Evolutionary conservation across 2,329 filamentous ascomycete species (phyloP), one percentile per base, ranked within the genome.

Genomic region (Trichoderma afroharzianum): DNA sequence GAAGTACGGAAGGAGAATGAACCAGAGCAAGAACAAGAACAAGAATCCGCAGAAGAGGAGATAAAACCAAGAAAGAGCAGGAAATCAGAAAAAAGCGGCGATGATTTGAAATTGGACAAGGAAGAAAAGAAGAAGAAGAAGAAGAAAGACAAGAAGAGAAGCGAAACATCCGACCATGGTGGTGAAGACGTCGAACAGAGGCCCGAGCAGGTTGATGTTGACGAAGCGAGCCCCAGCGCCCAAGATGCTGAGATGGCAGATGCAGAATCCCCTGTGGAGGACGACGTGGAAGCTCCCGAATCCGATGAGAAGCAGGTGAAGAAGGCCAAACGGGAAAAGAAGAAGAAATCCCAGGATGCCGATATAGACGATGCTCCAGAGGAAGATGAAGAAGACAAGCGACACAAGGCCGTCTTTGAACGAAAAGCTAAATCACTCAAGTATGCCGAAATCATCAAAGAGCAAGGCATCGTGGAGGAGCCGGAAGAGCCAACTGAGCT

Each of bases 381-480:
- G 1, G 76, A 78, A 14, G 74, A 77, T 6, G 76, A 78, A 43
- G 75, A 79, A 33, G 78, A 80, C 14, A 75, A 79, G 36, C 79
- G 84, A 28, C 84, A 88, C 76, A 88, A 85, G 72, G 79, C 83
- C 0, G 81, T 91, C 4, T 80, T 91, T 39, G 83, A 87, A 58
- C 88, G 88, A 74, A 84, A 86, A 50, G 81, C 85, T 24, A 90
- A 87, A 75, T 87, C 88, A 1, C 79, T 90, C 36, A 85, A 85
- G 72, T 80, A 84, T 71, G 81, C 85, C 4, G 83, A 84, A 70
- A 75, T 82, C 12, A 79, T 81, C 4, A 77, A 80, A 2, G 76
- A 79, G 1, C 75, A 77, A 33, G 76, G 78, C 39, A 76, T 79
- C n/a, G 80, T 82, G 4, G 76, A 77, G 18, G 80, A 82, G 53